A percentile compares a stretch with the other conserved stretches of the same genome.
Conservation (phyloP, 2,329 filamentous ascomycete genomes). For the Penicillium sp. region DNA sequence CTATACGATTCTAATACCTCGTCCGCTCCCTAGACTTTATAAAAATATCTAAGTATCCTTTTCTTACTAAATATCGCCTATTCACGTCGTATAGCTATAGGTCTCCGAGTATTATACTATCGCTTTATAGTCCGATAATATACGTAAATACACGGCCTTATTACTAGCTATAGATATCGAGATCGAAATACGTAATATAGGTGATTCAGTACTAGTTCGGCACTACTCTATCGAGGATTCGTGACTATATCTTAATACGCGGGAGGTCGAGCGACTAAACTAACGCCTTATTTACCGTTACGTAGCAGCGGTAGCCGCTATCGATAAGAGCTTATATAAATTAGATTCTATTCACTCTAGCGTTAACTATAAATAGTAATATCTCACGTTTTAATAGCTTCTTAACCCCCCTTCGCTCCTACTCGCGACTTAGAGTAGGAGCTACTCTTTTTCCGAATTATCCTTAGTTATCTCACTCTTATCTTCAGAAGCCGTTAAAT, state of each 20-base stretch:
- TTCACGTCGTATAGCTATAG: background rate
- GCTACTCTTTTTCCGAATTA: conserved; percentile 2
- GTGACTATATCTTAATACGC: no score
- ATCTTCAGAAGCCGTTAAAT: no score
- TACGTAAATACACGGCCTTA: background rate
- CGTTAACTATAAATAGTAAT: background rate
- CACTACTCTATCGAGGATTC: background rate
- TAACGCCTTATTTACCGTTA: no score
- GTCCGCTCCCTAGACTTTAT: no score
- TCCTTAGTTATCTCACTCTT: no score
- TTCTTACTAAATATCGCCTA: no score
- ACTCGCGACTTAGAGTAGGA: background rate
- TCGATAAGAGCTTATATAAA: conserved; percentile 9
- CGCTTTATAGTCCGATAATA: background rate
- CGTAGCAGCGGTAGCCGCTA: no score
- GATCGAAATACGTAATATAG: background rate
- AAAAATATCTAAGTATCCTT: no score
- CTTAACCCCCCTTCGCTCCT: background rate
- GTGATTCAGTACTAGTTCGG: background rate
- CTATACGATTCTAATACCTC: no score
- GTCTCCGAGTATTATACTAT: conserved; percentile 3
- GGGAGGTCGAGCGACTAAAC: no score
- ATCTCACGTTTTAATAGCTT: background rate
- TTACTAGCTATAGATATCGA: background rate
- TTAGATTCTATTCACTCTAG: conserved; percentile 9